Evolutionary conservation across 2,329 filamentous ascomycete genomes (phyloP).

Genomic region (Sphaerulina vaccinii): DNA sequence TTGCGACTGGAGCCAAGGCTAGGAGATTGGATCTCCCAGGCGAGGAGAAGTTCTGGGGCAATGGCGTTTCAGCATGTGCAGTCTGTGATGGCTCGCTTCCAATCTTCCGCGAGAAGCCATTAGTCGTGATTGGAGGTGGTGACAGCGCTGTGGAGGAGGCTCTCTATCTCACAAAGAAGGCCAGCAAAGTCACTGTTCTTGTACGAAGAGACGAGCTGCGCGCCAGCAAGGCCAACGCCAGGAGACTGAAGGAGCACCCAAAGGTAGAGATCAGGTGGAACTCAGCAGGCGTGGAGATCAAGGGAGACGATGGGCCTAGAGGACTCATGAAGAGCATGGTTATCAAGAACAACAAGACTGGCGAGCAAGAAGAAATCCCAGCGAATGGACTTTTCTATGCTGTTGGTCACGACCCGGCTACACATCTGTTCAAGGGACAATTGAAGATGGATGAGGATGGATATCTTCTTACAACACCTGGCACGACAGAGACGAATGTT

Average conservation of each 20-base stretch:
- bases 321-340: slow-evolving; percentile 86
- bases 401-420: slow-evolving; percentile 94
- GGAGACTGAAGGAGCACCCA: slow-evolving; percentile 73
- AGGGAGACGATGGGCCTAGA: slow-evolving; percentile 70
- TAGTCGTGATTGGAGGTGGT: slow-evolving; percentile 94
- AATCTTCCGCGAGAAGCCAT: slow-evolving; percentile 93
- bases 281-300: slow-evolving; percentile 75
- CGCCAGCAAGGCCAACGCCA: slow-evolving; percentile 89
- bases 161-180: slow-evolving; percentile 97
- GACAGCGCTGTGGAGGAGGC: slow-evolving; percentile 97
- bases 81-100: slow-evolving; percentile 96
- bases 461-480: slow-evolving; percentile 85
- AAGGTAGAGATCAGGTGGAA: slow-evolving; percentile 93
- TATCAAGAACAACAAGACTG: slow-evolving; percentile 75
- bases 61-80: slow-evolving; percentile 91
- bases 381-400: slow-evolving; percentile 97
- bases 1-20: slow-evolving; percentile 93
- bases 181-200: slow-evolving; percentile 87
- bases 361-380: slow-evolving; percentile 76
- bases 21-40: slow-evolving; percentile 77
- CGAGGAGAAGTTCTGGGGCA: slow-evolving; percentile 96
- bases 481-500: slow-evolving; percentile 82
- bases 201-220: slow-evolving; percentile 84
- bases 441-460: slow-evolving; percentile 84
- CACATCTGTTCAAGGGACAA: slow-evolving; percentile 84